phyloP scores from a whole-genome alignment of 2,329 filamentous ascomycete species.

The Colletotrichum liriopes region DNA sequence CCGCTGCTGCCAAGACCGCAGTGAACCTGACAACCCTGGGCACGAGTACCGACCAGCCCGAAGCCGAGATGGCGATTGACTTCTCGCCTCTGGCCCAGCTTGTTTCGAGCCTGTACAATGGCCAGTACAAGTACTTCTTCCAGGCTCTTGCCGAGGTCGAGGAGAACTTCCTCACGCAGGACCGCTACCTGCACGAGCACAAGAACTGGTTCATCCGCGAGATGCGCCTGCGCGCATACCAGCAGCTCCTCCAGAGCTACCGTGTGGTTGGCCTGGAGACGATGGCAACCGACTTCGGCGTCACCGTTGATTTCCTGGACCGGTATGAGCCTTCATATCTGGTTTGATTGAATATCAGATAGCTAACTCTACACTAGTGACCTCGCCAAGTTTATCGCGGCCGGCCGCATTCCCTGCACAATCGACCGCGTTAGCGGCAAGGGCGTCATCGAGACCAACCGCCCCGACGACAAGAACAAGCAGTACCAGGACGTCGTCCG shows the following conservation, averaged over 20 bases:
- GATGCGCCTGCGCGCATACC: slow-evolving; percentile 96
- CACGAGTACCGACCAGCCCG: slow-evolving; percentile 77
- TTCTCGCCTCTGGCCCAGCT: slow-evolving; percentile 90
- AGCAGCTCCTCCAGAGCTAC: slow-evolving; percentile 97
- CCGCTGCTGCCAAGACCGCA: slow-evolving; percentile 68
- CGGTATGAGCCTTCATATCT: slow-evolving; percentile 71
- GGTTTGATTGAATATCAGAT: not conserved
- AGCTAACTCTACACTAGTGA: slow-evolving; percentile 71
- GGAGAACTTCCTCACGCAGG: slow-evolving; percentile 92
- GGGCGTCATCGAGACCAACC: slow-evolving; percentile 97
- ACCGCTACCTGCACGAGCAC: slow-evolving; percentile 96
- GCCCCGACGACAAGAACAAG: slow-evolving; percentile 99
- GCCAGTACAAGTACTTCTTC: slow-evolving; percentile 96
- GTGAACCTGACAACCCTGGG: slow-evolving; percentile 93
- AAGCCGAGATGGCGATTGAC: slow-evolving; percentile 87
- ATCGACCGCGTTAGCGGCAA: slow-evolving; percentile 98
- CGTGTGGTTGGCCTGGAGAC: slow-evolving; percentile 95
- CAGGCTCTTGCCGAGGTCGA: slow-evolving; percentile 90
- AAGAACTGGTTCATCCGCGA: slow-evolving; percentile 97
- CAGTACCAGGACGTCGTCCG: slow-evolving; percentile 98
- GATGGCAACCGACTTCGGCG: slow-evolving; percentile 98
- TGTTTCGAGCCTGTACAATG: slow-evolving; percentile 92
- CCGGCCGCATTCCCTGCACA: slow-evolving; percentile 93
- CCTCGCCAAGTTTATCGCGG: slow-evolving; percentile 96
- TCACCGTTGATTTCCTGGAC: slow-evolving; percentile 96